Percentiles rank a stretch among this genome's conserved stretches.
Evolutionary conservation across 1,139 yeast species (phyloP).

Genomic region (Debaryomycetaceae sp.): DNA sequence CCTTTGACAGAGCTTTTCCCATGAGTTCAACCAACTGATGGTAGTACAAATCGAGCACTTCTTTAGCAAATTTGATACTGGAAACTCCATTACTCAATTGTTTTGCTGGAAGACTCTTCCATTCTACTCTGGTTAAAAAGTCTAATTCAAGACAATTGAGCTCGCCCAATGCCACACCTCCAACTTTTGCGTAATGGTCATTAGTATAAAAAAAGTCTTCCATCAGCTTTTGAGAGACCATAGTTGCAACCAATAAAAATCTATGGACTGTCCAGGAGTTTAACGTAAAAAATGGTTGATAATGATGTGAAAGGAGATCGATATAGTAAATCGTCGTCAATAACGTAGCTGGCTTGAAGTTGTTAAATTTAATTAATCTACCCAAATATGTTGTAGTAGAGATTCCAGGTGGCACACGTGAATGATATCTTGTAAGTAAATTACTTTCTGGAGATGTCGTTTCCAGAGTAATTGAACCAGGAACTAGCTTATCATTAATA

Average conservation of each 20-base stretch:
- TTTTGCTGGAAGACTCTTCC: constrained; percentile 49
- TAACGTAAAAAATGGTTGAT: constrained; percentile 71
- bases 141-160: constrained; percentile 85
- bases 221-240: constrained; percentile 86
- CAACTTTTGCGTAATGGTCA: constrained; percentile 91
- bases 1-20: constrained; percentile 36
- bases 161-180: constrained; percentile 86
- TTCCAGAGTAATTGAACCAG: constrained; percentile 25
- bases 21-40: constrained; percentile 58
- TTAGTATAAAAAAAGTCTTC: constrained; percentile 95
- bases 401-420: constrained; percentile 87
- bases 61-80: constrained; percentile 34
- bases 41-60: constrained; percentile 58
- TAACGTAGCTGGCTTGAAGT: constrained; percentile 77
- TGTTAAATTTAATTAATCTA: constrained; percentile 79
- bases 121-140: constrained; percentile 75
- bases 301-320: constrained; percentile 76
- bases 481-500: constrained; percentile 60
- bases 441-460: constrained; percentile 14
- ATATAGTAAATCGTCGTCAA: constrained; percentile 83
- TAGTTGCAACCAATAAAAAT: constrained; percentile 84
- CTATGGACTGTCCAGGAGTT: constrained; percentile 93
- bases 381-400: constrained; percentile 74
- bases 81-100: constrained; percentile 23
- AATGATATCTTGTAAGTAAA: constrained; percentile 81